These are phyloP conservation scores for Pneumocystis murina DNA, from an alignment of 1,139 yeast genomes.

Conservation along the genomic window DNA sequence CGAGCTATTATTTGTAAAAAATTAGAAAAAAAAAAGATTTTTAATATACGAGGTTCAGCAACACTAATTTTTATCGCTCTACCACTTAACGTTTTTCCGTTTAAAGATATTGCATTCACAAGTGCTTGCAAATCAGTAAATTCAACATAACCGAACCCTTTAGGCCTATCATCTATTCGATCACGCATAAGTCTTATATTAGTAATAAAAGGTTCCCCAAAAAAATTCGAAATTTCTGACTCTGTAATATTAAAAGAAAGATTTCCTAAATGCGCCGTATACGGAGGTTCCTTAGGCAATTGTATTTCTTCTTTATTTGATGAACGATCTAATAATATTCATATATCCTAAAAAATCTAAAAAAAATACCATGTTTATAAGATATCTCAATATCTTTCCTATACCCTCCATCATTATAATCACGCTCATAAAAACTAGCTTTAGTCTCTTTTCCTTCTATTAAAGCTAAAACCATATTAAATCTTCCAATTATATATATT, in stretches of 20 bases:
- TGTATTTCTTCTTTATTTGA: conserved; percentile 51
- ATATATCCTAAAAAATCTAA: neutral
- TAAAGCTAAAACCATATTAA: neutral
- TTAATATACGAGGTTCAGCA: conserved; percentile 58
- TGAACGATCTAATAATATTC: conserved; percentile 2
- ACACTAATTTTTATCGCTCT: conserved; percentile 73
- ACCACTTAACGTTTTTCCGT: conserved; percentile 51
- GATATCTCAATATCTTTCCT: conserved; percentile 9
- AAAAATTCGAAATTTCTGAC: conserved; percentile 47
- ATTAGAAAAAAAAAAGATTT: conserved; percentile 20
- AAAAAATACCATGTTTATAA: conserved; percentile 3
- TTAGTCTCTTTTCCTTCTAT: neutral
- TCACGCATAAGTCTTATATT: conserved; percentile 56
- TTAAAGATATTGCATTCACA: conserved; percentile 53
- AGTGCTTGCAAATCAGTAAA: conserved; percentile 50
- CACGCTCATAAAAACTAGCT: conserved; percentile 6
- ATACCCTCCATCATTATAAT: conserved; percentile 3
- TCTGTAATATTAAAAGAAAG: conserved; percentile 74
- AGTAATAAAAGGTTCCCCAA: conserved; percentile 36
- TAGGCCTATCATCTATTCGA: conserved; percentile 41
- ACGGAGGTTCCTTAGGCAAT: conserved; percentile 85
- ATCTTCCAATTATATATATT: neutral
- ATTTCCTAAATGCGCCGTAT: conserved; percentile 71
- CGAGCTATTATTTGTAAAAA: conserved; percentile 22
- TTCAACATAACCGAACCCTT: conserved; percentile 81